phyloP scores from a whole-genome alignment of 306 rosid genomes.

The Rubus parviflorus region DNA sequence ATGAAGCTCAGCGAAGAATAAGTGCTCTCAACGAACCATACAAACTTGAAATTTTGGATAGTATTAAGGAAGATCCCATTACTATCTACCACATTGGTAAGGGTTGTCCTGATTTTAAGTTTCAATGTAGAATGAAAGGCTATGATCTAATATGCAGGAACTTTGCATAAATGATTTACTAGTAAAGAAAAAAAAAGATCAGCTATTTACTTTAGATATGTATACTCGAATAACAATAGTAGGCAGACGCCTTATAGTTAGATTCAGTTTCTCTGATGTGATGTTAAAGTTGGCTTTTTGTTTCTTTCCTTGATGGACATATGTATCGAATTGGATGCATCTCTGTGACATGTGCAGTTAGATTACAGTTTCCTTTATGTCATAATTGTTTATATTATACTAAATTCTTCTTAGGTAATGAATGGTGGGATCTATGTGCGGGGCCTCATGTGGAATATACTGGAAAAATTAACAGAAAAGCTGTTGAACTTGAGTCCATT shows the following conservation, averaged over 20 bases:
- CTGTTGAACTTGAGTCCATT: constrained; percentile 94
- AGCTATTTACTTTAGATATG: background rate
- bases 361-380: background rate
- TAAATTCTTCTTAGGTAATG: constrained; percentile 51
- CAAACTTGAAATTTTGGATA: constrained; percentile 90
- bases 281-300: background rate
- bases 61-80: constrained; percentile 84
- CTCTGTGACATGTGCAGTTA: background rate
- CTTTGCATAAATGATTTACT: constrained; percentile 5
- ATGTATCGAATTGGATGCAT: background rate
- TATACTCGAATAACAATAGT: background rate
- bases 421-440: constrained; percentile 99
- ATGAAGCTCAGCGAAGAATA: constrained; percentile 83
- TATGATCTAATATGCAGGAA: background rate
- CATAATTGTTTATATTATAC: background rate
- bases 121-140: background rate
- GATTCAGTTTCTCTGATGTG: background rate
- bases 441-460: constrained; percentile 97
- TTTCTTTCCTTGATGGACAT: background rate
- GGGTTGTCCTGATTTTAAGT: constrained; percentile 29
- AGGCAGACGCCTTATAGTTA: background rate
- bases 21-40: constrained; percentile 79
- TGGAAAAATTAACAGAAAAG: constrained; percentile 83
- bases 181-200: background rate
- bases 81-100: constrained; percentile 93